Base-by-base conservation (phyloP, 768 basidiomycete genomes). In the Phylloporus rhodoxanthus region DNA sequence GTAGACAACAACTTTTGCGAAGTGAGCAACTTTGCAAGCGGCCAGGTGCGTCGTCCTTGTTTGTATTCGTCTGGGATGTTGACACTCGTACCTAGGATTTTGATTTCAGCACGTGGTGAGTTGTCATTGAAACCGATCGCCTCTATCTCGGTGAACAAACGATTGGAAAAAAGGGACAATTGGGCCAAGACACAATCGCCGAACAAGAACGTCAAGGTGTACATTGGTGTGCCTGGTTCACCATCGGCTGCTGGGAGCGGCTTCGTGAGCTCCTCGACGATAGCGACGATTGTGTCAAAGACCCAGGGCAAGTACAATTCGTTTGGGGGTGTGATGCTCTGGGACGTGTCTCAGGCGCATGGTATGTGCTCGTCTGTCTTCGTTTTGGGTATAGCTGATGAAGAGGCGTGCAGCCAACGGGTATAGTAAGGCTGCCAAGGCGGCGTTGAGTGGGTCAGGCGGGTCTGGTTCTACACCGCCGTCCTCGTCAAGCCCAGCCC, bases 1-100 rank as follows among this genome's bases (percentile, higher is more conserved):
- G 4, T 9, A 76, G 75, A 78, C 54, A 77, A 77, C 60, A 77
- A 77, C 54, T 72, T 61, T 43, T 77, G 76, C 44, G 69, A 51
- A 5, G 39, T 77, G 17, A 57, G 51, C 32, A 61, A 68, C 39
- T 74, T 78, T 62, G 75, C 73, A 54, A 70, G 68, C 33, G 72
- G 68, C 20, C 73, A 68, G 38, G 68, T 69, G 34, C 43, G 69
- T 57, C 11, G 23, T 23, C 6, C 36, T 21, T 19, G 5, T 38
- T 34, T 17, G 25, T 26, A n/a, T n/a, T 11, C n/a, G 11, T 17
- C 19, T 13, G 4, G 5, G 15, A 8, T 29, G 28, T 43, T 39
- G 26, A 39, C 37, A 47, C 8, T 30, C 15, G 21, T 29, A 7
- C 19, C 0, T 23, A 84, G 83, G 76, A 70, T 44, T 76, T 69